phyloP scores from a whole-genome alignment of 306 rosid species.

The Mimosa bimucronata region DNA sequence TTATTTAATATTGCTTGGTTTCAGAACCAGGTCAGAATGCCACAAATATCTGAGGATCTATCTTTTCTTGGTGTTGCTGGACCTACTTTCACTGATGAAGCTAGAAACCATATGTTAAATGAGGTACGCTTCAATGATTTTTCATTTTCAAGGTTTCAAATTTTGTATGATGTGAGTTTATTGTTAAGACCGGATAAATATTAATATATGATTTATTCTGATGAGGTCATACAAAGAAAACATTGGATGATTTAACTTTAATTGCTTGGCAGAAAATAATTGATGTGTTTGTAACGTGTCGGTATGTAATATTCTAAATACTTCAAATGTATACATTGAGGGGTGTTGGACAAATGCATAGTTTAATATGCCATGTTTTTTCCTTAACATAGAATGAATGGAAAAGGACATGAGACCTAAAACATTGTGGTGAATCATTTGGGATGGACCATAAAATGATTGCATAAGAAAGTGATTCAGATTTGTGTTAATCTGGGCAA shows the following conservation, averaged over 20 bases:
- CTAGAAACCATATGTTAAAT: neutral
- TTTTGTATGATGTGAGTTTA: neutral
- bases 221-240: neutral
- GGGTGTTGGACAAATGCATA: neutral
- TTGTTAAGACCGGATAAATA: neutral
- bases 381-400: neutral
- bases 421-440: neutral
- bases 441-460: neutral
- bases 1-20: neutral
- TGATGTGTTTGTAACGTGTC: no score
- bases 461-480: neutral
- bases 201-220: constrained; percentile 5
- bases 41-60: neutral
- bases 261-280: neutral
- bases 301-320: neutral
- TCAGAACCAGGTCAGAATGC: neutral
- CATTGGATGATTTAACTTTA: neutral
- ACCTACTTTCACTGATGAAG: neutral
- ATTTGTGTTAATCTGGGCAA: neutral
- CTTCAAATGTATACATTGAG: neutral
- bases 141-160: neutral
- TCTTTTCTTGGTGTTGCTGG: neutral
- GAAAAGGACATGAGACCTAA: neutral
- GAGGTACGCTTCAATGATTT: constrained; percentile 21
- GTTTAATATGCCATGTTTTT: neutral